phyloP scores from a whole-genome alignment of 108 stramenopile species.

The Discostella pseudostelligera region DNA sequence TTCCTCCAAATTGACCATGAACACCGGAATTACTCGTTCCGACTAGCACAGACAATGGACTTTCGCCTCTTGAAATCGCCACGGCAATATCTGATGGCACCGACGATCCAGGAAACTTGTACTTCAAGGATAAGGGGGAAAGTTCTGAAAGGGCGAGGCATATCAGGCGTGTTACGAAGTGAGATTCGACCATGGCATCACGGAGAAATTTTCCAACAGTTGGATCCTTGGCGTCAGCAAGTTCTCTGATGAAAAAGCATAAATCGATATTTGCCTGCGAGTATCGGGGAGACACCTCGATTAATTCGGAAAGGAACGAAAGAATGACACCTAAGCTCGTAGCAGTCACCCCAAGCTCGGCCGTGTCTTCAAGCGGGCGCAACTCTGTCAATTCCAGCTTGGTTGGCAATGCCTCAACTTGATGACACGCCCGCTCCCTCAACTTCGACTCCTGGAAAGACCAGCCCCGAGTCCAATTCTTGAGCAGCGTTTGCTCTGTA shows the following conservation, averaged over 20 bases:
- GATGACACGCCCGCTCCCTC: conserved; percentile 11
- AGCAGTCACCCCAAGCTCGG: conserved; percentile 33
- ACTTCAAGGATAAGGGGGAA: conserved; percentile 43
- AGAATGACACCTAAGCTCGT: conserved; percentile 71
- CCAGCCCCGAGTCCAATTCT: conserved; percentile 66
- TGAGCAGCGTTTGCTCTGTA: conserved; percentile 55
- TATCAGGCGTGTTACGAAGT: conserved; percentile 69
- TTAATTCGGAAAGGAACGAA: conserved; percentile 58
- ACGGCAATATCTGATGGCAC: conserved; percentile 57
- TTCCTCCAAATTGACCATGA: conserved; percentile 19
- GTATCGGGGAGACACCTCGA: conserved; percentile 64
- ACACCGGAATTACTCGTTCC: conserved; percentile 56
- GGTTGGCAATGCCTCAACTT: conserved; percentile 42
- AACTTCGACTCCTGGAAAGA: conserved; percentile 38
- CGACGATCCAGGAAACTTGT: conserved; percentile 72
- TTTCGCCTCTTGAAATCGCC: conserved; percentile 57
- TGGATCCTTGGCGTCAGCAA: conserved; percentile 44
- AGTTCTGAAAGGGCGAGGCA: conserved; percentile 65
- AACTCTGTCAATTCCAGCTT: conserved; percentile 13
- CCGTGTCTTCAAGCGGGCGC: conserved; percentile 39
- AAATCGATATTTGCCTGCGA: conserved; percentile 69
- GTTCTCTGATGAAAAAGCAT: conserved; percentile 64
- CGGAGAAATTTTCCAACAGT: conserved; percentile 52
- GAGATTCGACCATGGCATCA: conserved; percentile 61
- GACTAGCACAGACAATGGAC: conserved; percentile 46